Percentiles rank a stretch among this genome's conserved stretches.
These are phyloP conservation scores for Rhazya stricta DNA, from an alignment of 257 asterid genomes.

Conservation along the genomic window DNA sequence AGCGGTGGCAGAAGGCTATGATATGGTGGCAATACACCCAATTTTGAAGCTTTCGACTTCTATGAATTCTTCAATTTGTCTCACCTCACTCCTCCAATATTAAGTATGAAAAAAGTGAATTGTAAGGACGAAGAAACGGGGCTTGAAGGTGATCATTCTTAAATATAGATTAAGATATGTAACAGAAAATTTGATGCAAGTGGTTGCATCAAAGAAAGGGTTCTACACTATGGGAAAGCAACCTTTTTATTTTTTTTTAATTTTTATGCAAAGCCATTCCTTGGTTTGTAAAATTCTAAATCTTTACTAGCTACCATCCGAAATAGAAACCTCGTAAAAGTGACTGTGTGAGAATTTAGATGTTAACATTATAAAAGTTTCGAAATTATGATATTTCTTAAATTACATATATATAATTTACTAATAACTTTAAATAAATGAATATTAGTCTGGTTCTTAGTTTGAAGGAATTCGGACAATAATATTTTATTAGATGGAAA, in stretches of 20 bases:
- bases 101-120: conserved; percentile 69
- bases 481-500: too few relatives aligned
- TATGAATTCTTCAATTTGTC: conserved; percentile 90
- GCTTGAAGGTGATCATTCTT: conserved; percentile 70
- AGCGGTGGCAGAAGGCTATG: conserved; percentile 54
- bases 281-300: too few relatives aligned
- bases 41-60: conserved; percentile 92
- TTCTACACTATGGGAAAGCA: conserved; percentile 83
- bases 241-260: too few relatives aligned
- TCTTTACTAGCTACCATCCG: too few relatives aligned
- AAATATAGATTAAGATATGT: conserved; percentile 95
- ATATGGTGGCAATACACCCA: conserved; percentile 97
- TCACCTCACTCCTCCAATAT: conserved; percentile 75
- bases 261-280: conserved; percentile 66
- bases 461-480: too few relatives aligned
- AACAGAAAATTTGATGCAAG: conserved; percentile 85
- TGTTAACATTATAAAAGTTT: too few relatives aligned
- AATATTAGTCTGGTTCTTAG: too few relatives aligned
- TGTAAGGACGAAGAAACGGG: conserved; percentile 44
- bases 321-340: too few relatives aligned
- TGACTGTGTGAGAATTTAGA: too few relatives aligned
- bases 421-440: too few relatives aligned
- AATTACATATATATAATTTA: too few relatives aligned
- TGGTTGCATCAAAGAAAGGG: conserved; percentile 81
- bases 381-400: too few relatives aligned